Base-by-base conservation (phyloP, 176 grass and related monocot genomes). In the Eleusine coracana region DNA sequence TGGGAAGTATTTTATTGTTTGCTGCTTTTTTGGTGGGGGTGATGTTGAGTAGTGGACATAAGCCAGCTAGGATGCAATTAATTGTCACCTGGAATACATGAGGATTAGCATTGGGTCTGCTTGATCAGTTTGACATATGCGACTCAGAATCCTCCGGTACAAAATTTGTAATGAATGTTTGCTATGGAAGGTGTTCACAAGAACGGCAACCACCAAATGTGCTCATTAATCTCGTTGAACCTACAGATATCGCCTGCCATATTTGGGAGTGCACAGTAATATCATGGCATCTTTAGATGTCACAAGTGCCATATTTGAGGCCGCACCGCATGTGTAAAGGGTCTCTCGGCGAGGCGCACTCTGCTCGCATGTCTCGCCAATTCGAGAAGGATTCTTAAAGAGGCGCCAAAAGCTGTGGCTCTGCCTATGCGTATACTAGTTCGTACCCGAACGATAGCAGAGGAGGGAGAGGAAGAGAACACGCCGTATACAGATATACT, bases 41-140 rank as follows among this genome's bases (percentile, higher is more conserved):
- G 31, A 69, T 21, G 62, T 50, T 50, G 18, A 31, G 50, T 40
- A 46, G 83, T 60, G 71, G 76, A 28, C 28, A 42, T 28, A 31
- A n/a, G 59, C 70, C 69, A 38, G 81, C 13, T 40, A 58, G 36
- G 63, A 8, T 10, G 62, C 77, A 54, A 16, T 80, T 69, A 40
- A 28, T 34, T 5, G 28, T 13, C 18, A 5, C 46, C 39, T 61
- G 7, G 39, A 68, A 78, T 71, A 27, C 63, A 49, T 37, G 40
- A 40, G 0, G 2, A 31, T 6, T 38, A 55, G 1, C 31, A 12
- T 8, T 39, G 27, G 51, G 6, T 18, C 16, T 20, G 20, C 1
- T 42, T 49, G 42, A 73, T 82, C 7, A 7, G 5, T 44, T 44
- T 60, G 14, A 17, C 50, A 52, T 49, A 10, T 1, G 27, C 46